Conservation (phyloP, 108 stramenopile species). For the Cyclotella distinguenda region DNA sequence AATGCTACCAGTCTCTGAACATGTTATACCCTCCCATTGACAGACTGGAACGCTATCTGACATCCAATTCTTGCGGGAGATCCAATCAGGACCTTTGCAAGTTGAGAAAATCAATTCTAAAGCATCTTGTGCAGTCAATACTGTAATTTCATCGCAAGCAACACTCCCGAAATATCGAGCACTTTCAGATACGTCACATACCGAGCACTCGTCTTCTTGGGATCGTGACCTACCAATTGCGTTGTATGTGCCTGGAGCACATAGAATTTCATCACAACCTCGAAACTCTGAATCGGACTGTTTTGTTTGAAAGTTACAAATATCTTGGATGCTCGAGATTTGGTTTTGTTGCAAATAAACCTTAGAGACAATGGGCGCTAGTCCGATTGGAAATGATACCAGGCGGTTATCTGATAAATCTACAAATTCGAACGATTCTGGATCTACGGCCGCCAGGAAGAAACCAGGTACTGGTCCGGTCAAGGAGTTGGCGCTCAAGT, state of each 20-base stretch:
- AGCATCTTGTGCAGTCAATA: slow-evolving; percentile 2
- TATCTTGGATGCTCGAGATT: slow-evolving; percentile 11
- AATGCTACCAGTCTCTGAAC: slow-evolving; percentile 14
- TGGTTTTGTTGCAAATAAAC: slow-evolving; percentile 17
- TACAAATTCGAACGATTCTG: slow-evolving; percentile 20
- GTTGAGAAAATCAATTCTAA: slow-evolving; percentile 15
- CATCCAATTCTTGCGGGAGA: slow-evolving; percentile 24
- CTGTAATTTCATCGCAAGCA: slow-evolving; percentile 27
- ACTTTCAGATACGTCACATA: slow-evolving; percentile 25
- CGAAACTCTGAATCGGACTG: not conserved
- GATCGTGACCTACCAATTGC: slow-evolving; percentile 6
- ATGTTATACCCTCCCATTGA: slow-evolving; percentile 35
- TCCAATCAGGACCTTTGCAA: slow-evolving; percentile 33
- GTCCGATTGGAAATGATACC: slow-evolving; percentile 13
- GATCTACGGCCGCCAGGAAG: slow-evolving; percentile 19
- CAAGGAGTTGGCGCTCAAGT: slow-evolving; percentile 16
- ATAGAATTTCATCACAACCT: slow-evolving; percentile 21
- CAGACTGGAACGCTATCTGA: slow-evolving; percentile 16
- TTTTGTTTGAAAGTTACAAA: slow-evolving; percentile 2
- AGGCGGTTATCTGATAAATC: slow-evolving; percentile 23
- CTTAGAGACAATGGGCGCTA: slow-evolving; percentile 6
- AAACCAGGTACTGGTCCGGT: slow-evolving; percentile 15
- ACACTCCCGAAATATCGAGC: slow-evolving; percentile 46
- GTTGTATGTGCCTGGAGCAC: slow-evolving; percentile 26
- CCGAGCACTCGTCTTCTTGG: slow-evolving; percentile 28